Base-by-base conservation (phyloP, 2,329 filamentous ascomycete genomes). In the Paecilomyces fulvus region DNA sequence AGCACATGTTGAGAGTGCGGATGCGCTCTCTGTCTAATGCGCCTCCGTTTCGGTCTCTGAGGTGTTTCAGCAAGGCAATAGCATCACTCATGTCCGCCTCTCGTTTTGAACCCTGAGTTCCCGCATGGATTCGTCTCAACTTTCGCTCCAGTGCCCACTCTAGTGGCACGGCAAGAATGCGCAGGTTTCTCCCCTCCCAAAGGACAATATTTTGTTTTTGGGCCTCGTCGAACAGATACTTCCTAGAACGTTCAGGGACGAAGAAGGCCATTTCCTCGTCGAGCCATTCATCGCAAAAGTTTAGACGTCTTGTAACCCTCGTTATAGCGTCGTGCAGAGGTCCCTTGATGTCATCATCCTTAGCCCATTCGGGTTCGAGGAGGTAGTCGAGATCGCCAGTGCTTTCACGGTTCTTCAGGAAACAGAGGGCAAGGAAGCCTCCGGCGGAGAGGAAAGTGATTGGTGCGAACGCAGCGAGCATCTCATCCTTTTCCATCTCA, bases 61-160 rank as follows among this genome's bases (percentile, higher is more conserved):
- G 31, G 51, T 65, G 59, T 55, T 62, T 67, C 53, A 71, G 52
- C 58, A 72, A 57, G 6, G 67, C 66, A 23, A 71, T 37, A 6
- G 64, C 63, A 53, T 72, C 69, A 12, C 55, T 58, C 49, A 69
- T 60, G 57, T 72, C 69, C 4, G 61, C 57, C n/a, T 60, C 62
- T 8, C 59, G 57, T 53, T 68, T 69, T 2, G 62, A 53, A 12
- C 62, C 60, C 6, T 61, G 59, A 5, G 59, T 54, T 3, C 57
- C 60, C 20, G 59, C 55, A 54, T 69, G 63, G 49, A 71, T 67
- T 33, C 69, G 58, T 43, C 69, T 59, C 30, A 72, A 51, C 49
- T 72, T 72, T n/a, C 67, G 61, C 54, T 72, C 69, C 4, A 72
- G 59, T 1, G 68, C 67, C 69, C 69, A 71, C 53, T 72, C 64